These are phyloP conservation scores for Akebia trifoliata DNA, from an alignment of 164 flowering plant genomes.

Conservation along the genomic window DNA sequence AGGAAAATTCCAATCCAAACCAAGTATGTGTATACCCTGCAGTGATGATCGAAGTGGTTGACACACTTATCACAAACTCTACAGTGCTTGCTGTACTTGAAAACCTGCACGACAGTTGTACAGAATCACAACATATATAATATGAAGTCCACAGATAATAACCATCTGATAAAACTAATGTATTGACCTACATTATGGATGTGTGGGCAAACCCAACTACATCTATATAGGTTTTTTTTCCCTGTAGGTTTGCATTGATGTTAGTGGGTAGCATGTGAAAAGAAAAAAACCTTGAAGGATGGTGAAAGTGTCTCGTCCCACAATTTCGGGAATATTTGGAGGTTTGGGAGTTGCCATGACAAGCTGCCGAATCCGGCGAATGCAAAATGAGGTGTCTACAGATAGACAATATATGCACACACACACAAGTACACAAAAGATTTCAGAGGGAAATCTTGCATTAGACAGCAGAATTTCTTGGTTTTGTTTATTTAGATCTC, in stretches of 20 bases:
- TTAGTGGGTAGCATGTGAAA: too few species aligned
- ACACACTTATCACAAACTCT: conserved; percentile 99
- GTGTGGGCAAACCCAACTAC: background rate
- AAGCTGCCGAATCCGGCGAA: too few species aligned
- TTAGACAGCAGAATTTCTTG: too few species aligned
- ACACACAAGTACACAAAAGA: too few species aligned
- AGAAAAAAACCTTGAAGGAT: background rate
- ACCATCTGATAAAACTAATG: background rate
- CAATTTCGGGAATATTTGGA: too few species aligned
- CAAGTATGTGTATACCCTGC: conserved; percentile 63
- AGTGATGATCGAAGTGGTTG: conserved; percentile 94
- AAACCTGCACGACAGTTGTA: conserved; percentile 51
- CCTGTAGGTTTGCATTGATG: background rate
- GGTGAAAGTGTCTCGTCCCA: too few species aligned
- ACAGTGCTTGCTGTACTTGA: conserved; percentile 97
- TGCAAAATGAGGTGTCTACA: too few species aligned
- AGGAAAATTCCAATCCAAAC: conserved; percentile 1
- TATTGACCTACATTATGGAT: background rate
- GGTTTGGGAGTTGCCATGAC: too few species aligned
- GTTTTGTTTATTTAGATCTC: too few species aligned
- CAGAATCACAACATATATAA: conserved; percentile 5
- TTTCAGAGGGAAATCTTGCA: too few species aligned
- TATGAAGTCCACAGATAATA: background rate
- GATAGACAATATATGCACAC: too few species aligned
- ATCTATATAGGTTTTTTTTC: background rate